A percentile compares a stretch with the other conserved stretches of the same genome.
phyloP scores from a whole-genome alignment of 352 stramenopile genomes.

The Saprolegnia parasitica region DNA sequence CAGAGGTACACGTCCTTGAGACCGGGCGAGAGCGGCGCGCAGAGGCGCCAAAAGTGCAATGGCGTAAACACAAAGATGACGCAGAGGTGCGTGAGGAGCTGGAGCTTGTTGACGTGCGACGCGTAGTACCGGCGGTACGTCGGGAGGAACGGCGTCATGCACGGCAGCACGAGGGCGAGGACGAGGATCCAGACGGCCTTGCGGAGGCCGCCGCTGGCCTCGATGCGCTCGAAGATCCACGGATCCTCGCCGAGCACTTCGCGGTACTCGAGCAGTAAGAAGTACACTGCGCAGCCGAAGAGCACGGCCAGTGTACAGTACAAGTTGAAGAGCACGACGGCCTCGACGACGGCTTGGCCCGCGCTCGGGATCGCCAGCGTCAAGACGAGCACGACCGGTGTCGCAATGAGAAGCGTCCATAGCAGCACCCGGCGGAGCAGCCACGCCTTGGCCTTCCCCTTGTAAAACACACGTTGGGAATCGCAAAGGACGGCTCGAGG shows the following conservation, averaged over 20 bases:
- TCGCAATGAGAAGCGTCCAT: not conserved
- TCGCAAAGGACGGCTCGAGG: not conserved
- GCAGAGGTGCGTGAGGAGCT: conserved; percentile 17
- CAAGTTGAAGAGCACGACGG: not conserved
- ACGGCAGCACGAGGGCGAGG: not conserved
- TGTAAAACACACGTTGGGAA: conserved; percentile 17
- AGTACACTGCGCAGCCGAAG: conserved; percentile 1
- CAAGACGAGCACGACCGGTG: not conserved
- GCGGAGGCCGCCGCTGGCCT: not conserved
- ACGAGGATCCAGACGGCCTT: not conserved
- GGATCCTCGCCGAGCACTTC: conserved; percentile 12
- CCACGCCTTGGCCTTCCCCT: not conserved
- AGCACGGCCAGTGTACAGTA: not conserved
- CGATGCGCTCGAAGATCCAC: not conserved
- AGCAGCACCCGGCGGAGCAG: not conserved
- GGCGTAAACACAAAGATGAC: conserved; percentile 3
- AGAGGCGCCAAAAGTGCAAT: not conserved
- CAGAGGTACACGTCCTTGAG: not conserved
- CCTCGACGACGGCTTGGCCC: not conserved
- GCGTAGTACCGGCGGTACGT: not conserved
- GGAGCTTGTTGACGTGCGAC: conserved; percentile 9
- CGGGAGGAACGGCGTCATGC: not conserved
- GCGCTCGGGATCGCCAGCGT: not conserved
- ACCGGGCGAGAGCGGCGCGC: not conserved
- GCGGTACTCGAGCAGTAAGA: not conserved